Evolutionary conservation across 345 rosid species (phyloP), one percentile per base, ranked within the genome.

Genomic region (Dipteronia dyeriana): DNA sequence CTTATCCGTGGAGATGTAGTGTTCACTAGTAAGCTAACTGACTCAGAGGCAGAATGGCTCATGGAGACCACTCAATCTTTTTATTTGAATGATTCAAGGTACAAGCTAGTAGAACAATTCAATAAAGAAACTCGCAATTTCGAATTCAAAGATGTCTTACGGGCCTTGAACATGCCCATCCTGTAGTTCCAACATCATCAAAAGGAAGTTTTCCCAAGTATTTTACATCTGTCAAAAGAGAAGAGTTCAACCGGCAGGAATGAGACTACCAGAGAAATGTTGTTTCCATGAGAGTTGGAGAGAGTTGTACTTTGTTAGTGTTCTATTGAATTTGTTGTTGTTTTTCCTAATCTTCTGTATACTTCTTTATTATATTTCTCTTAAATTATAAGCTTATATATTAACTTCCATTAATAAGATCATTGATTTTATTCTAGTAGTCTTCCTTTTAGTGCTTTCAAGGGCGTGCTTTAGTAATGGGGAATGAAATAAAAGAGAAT

Each of bases 31-130:
- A 96, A 96, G 84, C 95, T 96, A 66, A 91, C 77, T 14, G 97
- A 96, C 74, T 86, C 82, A 26, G 97, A 96, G 84, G 98, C 97
- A 4, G 80, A 90, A 80, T 96, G 97, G 98, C 90, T 94, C n/a
- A 69, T 96, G 85, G 97, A 96, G 89, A 88, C 97, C 66, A 70
- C 87, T 65, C 99, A 90, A 76, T 92, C 98, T 16, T 94, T 94
- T 78, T 96, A 96, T 78, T 79, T 96, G 76, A 92, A 92, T n/a
- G 98, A 96, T 84, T 59, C 56, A 31, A 83, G 93, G 86, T 92
- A 85, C 92, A 90, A 87, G 83, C 85, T 94, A 73, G 92, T 96
- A 6, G 97, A 95, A 68, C 80, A 80, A 77, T 95, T 95, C 86
- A 96, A 96, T 81, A 94, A 88, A 74, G 81, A 90, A 72, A 86